Base-by-base conservation (phyloP, 2,329 filamentous ascomycete genomes). In the Harringtonia aguacate region DNA sequence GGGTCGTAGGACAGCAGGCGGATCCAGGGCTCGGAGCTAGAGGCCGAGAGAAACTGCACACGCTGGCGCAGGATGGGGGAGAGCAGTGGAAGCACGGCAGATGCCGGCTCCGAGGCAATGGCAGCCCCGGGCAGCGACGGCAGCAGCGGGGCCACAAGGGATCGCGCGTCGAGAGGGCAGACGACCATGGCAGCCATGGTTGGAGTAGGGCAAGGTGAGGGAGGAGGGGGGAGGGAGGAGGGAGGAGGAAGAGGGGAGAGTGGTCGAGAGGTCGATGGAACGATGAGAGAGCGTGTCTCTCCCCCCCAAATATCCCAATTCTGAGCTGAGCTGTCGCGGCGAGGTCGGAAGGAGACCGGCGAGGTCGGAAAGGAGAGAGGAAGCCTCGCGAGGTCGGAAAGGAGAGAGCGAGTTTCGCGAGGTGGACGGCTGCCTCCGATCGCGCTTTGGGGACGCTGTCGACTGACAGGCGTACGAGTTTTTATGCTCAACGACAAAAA, bases 1-100 rank as follows among this genome's bases (percentile, higher is more conserved):
- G 68, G 55, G 54, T 84, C 76, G 67, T 86, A 89, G 56, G 77
- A 82, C 21, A 90, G 69, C 28, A 89, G 68, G 1, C 77, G 71
- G 15, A 90, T 72, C 84, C 86, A 90, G 42, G 81, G 77, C 30
- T 81, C 77, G n/a, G 63, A 63, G 55, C 67, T 72, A 39, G 71
- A 62, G 1, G 71, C 65, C 2, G 80, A 75, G 46, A 90, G 68
- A 43, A 86, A 67, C 52, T 80, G 75, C 34, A 83, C 75, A 46
- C 79, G 68, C 56, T 83, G 79, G 36, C 79, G 72, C 29, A 83
- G 68, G 46, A 83, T 81, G 22, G 79, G 79, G 2, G 79, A 77
- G 44, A 84, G 71, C 18, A 77, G 66, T 22, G 76, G 75, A 5
- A 82, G 62, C 37, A 81, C 63, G 17, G 68, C 69, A 27, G 68